Base-by-base conservation (phyloP, 768 basidiomycete species). In the Russula vinacea region DNA sequence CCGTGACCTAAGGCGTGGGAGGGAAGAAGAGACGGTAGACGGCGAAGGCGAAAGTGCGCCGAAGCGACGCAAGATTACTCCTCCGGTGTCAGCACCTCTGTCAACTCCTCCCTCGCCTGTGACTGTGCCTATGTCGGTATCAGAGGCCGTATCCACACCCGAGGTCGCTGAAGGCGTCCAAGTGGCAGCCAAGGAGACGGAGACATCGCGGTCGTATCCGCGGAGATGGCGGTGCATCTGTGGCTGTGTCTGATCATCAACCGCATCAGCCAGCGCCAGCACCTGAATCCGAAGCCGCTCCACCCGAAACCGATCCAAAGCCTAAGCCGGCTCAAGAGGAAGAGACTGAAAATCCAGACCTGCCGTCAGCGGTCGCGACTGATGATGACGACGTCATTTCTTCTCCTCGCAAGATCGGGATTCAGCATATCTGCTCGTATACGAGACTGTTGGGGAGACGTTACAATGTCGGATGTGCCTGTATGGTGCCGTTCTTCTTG, bases 401-500 rank as follows among this genome's bases (percentile, higher is more conserved):
- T 14, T 16, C 39, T 35, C 45, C 44, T 26, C 59, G 58, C 19
- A 59, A 65, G 58, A 65, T 67, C 14, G 58, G 66, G n/a, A 65
- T 56, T 19, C 58, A 60, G 32, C 66, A 67, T 17, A 67, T 67
- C 57, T 64, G 22, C 63, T 65, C 10, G 66, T 37, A 4, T 67
- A 67, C 13, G 62, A 67, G 53, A 53, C 49, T 1, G 40, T 26
- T 22, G 66, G 50, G 11, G 17, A 60, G 52, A 56, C 26, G 13
- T 39, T 67, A 22, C 62, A 44, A 51, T 67, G 66, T 35, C 62
- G 66, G 45, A 67, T 67, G 66, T 67, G 66, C 29, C 33, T 53
- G 66, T 67, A 55, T 29, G 66, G 42, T 22, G 35, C 22, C 45
- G 11, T 45, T 29, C 19, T 32, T 6, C 9, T 17, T 14, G 6